Evolutionary conservation across 2,329 filamentous ascomycete genomes (phyloP), one percentile per base, ranked within the genome.

Genomic region (Colletotrichum endophyticum): DNA sequence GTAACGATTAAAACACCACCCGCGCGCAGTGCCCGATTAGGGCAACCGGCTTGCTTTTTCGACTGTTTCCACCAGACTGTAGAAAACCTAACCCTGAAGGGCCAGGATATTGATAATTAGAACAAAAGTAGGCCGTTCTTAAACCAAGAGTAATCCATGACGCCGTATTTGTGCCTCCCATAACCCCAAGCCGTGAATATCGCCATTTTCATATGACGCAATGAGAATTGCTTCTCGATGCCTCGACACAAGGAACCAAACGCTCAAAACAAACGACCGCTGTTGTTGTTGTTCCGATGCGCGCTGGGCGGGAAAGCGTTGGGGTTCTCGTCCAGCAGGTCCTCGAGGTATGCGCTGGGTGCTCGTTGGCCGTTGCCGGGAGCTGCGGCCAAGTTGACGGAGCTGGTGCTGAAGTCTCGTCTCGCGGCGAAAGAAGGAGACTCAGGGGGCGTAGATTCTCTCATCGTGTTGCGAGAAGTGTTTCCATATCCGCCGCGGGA

Each of bases 291-390:
- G 30, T 74, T 74, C 19, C 74, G 70, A 39, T 59, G 56, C 27
- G 44, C 64, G 59, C 81, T 81, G 16, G 89, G 87, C 13, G 90
- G 89, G 70, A 91, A 86, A 78, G 86, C 84, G 49, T 86, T 86
- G 8, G 89, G 88, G 81, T 96, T 93, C 78, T 94, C 95, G 81
- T 96, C 95, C 77, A 98, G 94, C 66, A 99, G 85, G 83, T 98
- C 96, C 76, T 99, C 96, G 53, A 99, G 88, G 83, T 96, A 98
- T 22, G 95, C 95, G 83, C 95, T 98, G 0, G 96, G 96, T 19
- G 96, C 94, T 73, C 96, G 90, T 73, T 92, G 92, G 70, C 92
- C 93, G 16, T 92, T 89, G 5, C 93, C 90, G 19, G 81, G 80
- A 6, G 78, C 76, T 72, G 91, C 89, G 78, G 90, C 92, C 74